Conservation (phyloP, 495 filamentous ascomycete species). For the Neurospora sp. region DNA sequence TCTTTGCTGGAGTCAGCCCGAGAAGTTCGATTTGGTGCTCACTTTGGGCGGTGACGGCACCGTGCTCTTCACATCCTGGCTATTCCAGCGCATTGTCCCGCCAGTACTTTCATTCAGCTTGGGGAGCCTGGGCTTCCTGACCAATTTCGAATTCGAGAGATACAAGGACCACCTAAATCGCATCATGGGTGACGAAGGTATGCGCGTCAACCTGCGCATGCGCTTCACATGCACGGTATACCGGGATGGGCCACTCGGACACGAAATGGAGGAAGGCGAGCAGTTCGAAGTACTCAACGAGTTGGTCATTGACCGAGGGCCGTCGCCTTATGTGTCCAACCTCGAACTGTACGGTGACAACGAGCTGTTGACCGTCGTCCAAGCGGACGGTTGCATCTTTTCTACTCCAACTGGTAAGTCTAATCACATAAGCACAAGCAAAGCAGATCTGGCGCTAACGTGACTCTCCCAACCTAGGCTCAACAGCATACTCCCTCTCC, state of each 20-base stretch:
- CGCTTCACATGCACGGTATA: slow-evolving; percentile 95
- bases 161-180: slow-evolving; percentile 74
- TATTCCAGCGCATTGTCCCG: slow-evolving; percentile 88
- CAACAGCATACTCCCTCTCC: slow-evolving; percentile 91
- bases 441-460: slow-evolving; percentile 4
- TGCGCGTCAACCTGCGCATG: slow-evolving; percentile 94
- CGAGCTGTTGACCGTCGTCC: slow-evolving; percentile 84
- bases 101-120: slow-evolving; percentile 83
- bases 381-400: slow-evolving; percentile 95
- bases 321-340: slow-evolving; percentile 93
- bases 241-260: slow-evolving; percentile 40
- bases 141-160: slow-evolving; percentile 77
- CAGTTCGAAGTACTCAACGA: slow-evolving; percentile 96
- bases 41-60: slow-evolving; percentile 91
- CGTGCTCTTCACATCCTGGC: slow-evolving; percentile 84
- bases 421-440: neutral
- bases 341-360: slow-evolving; percentile 91
- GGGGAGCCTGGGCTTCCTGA: slow-evolving; percentile 84
- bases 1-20: slow-evolving; percentile 78
- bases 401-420: slow-evolving; percentile 77
- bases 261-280: slow-evolving; percentile 61
- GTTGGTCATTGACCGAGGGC: slow-evolving; percentile 92
- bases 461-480: slow-evolving; percentile 37
- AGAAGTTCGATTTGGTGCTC: slow-evolving; percentile 86
- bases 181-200: slow-evolving; percentile 84